Evolutionary conservation across 2,329 filamentous ascomycete species (phyloP).

Genomic region (Fonsecaea erecta): DNA sequence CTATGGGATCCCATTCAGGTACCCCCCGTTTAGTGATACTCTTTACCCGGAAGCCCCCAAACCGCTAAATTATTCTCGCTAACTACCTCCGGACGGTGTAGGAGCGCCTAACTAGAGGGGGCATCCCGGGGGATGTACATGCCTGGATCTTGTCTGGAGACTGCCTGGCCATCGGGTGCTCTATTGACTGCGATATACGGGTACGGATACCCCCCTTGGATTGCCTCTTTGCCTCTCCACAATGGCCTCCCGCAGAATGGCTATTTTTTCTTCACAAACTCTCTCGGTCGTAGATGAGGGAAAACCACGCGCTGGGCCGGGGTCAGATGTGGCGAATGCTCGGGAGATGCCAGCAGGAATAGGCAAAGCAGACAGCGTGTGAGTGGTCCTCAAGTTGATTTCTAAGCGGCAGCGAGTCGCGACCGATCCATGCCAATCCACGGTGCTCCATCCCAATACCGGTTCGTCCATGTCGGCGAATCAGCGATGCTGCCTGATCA

Average conservation of each 20-base stretch:
- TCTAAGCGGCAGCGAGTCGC: constrained; percentile 31
- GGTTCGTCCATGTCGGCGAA: constrained; percentile 17
- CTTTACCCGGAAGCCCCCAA: constrained; percentile 5
- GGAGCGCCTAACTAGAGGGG: background rate
- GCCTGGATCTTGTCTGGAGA: background rate
- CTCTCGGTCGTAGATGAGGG: constrained; percentile 8
- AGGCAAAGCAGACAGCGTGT: constrained; percentile 4
- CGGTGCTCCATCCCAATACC: constrained; percentile 27
- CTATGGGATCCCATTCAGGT: background rate
- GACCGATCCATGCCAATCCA: constrained; percentile 32
- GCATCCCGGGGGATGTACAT: background rate
- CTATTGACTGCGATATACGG: background rate
- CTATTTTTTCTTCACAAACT: background rate
- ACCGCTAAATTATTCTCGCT: constrained; percentile 1
- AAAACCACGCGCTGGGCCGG: constrained; percentile 18
- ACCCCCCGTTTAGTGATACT: background rate
- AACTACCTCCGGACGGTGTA: constrained; percentile 1
- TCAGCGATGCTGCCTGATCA: constrained; percentile 27
- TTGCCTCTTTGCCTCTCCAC: constrained; percentile 13
- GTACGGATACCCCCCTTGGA: constrained; percentile 9
- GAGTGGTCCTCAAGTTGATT: constrained; percentile 28
- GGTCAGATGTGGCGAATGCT: constrained; percentile 22
- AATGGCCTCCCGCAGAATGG: background rate
- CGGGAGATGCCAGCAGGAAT: constrained; percentile 2
- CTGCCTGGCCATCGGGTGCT: background rate